Conservation (phyloP, 2,329 filamentous ascomycete genomes). For the Coniochaeta prunicola region DNA sequence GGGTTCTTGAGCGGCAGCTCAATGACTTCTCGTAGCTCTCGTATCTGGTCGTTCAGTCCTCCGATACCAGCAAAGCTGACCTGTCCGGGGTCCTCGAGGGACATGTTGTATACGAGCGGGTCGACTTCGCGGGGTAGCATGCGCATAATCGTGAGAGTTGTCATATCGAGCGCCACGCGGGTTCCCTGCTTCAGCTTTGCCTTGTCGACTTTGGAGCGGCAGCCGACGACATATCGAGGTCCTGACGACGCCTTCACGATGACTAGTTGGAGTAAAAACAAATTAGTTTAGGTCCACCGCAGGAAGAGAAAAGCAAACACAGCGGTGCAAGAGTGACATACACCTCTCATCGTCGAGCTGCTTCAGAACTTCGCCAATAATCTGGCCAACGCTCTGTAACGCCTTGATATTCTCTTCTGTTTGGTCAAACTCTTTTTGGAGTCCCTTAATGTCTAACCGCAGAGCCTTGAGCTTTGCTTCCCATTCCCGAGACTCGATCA, state of each 20-base stretch:
- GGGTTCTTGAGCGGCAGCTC: constrained; percentile 98
- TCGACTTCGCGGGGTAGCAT: constrained; percentile 99
- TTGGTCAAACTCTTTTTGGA: constrained; percentile 91
- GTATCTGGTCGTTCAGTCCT: constrained; percentile 95
- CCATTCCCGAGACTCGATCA: constrained; percentile 95
- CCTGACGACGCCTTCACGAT: constrained; percentile 98
- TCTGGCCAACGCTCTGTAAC: constrained; percentile 96
- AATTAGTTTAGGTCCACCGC: background rate
- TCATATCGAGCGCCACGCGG: constrained; percentile 97
- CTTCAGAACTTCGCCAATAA: constrained; percentile 98
- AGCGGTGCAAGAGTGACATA: constrained; percentile 38
- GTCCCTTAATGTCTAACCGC: constrained; percentile 89
- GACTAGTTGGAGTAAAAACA: constrained; percentile 51
- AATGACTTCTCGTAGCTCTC: constrained; percentile 95
- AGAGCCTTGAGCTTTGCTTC: constrained; percentile 94
- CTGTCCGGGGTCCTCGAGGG: constrained; percentile 92
- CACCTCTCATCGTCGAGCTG: constrained; percentile 98
- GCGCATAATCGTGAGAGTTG: constrained; percentile 98
- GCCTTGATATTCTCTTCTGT: constrained; percentile 99
- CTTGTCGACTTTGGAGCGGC: constrained; percentile 97
- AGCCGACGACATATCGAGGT: constrained; percentile 95
- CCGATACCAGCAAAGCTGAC: constrained; percentile 97
- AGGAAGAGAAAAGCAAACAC: background rate
- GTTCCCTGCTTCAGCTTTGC: constrained; percentile 96
- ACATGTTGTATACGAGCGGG: constrained; percentile 99